Conservation (phyloP, 805 yeast genomes). For the Candida ascalaphidarum region DNA sequence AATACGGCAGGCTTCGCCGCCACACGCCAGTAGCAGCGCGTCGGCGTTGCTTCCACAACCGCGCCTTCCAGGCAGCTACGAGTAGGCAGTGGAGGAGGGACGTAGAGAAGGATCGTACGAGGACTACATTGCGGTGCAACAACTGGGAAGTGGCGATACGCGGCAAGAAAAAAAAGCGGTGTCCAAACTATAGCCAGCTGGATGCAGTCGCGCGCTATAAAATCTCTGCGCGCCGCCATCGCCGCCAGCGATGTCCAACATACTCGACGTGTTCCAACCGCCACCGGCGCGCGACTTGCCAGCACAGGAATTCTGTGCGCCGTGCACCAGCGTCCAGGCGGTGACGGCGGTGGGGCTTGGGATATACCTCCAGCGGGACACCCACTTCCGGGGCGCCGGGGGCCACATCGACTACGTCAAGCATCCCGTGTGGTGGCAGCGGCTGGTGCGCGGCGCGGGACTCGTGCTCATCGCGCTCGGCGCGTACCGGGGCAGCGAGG, state of each 20-base stretch:
- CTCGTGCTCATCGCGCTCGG: constrained; percentile 49
- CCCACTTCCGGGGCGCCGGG: constrained; percentile 41
- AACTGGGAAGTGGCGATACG: no score
- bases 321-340: constrained; percentile 64
- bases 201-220: not conserved
- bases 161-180: no score
- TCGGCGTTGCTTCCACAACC: no score
- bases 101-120: no score
- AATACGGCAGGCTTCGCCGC: no score
- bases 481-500: constrained; percentile 54
- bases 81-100: no score
- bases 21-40: no score
- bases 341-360: constrained; percentile 54
- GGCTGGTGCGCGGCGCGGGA: constrained; percentile 45
- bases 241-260: constrained; percentile 30
- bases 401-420: constrained; percentile 21
- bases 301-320: constrained; percentile 47
- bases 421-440: constrained; percentile 58
- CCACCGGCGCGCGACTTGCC: constrained; percentile 32
- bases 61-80: no score
- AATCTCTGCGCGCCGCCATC: not conserved
- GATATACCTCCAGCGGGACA: constrained; percentile 48
- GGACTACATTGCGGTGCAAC: no score
- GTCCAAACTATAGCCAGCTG: no score
- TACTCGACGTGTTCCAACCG: constrained; percentile 44